phyloP scores from a whole-genome alignment of 75 land plant species.

The Chamaecyparis obtusa region DNA sequence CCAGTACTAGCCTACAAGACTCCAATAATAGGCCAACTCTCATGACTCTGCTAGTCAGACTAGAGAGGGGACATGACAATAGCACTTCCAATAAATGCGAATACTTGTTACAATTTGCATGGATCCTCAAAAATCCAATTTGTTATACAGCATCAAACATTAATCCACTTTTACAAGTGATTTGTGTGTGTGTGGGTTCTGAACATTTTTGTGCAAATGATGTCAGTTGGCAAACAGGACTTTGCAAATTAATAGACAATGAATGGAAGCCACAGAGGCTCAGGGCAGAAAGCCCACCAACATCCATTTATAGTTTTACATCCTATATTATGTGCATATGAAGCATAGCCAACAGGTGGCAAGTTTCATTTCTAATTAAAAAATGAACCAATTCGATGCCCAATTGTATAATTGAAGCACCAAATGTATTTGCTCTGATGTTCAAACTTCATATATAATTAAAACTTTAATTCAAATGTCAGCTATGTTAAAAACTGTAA shows the following conservation, averaged over 20 bases:
- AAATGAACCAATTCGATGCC: not conserved
- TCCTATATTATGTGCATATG: not conserved
- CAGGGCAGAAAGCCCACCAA: slow-evolving; percentile 4
- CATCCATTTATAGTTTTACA: slow-evolving; percentile 1
- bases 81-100: not conserved
- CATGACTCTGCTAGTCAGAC: too few relatives aligned
- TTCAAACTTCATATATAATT: not conserved
- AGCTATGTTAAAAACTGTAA: not conserved
- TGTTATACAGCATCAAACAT: not conserved
- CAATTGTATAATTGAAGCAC: not conserved
- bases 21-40: too few relatives aligned
- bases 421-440: not conserved
- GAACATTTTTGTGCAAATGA: not conserved
- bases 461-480: not conserved
- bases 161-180: not conserved
- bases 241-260: not conserved
- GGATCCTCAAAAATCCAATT: not conserved
- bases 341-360: not conserved
- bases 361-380: not conserved
- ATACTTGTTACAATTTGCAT: not conserved
- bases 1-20: too few relatives aligned
- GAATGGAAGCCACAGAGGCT: slow-evolving; percentile 9
- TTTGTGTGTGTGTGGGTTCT: not conserved
- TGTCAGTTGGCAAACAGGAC: not conserved
- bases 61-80: too few relatives aligned